Percentiles rank a stretch among this genome's conserved stretches.
phyloP scores from a whole-genome alignment of 2,329 filamentous ascomycete genomes.

The Periconia sp. region DNA sequence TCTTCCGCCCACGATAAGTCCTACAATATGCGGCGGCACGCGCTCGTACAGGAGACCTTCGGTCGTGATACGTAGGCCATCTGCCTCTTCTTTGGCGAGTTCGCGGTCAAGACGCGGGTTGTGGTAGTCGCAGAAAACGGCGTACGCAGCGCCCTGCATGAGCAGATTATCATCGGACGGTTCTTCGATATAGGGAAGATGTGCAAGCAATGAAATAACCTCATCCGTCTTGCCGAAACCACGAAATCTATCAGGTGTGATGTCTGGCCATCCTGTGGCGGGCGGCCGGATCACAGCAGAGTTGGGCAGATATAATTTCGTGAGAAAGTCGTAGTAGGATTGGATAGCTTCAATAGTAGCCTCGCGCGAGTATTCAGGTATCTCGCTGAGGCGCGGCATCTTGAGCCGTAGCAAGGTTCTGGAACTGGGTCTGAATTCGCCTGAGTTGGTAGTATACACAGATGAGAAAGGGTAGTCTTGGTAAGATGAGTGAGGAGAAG shows the following conservation, averaged over 20 bases:
- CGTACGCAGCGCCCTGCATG: constrained; percentile 4
- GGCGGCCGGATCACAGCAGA: constrained; percentile 9
- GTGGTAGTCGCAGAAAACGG: constrained; percentile 3
- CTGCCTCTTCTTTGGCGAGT: background rate
- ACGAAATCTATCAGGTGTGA: too few relatives aligned
- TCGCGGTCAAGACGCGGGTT: background rate
- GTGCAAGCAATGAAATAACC: constrained; percentile 13
- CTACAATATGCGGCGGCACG: constrained; percentile 11
- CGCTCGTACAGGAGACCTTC: background rate
- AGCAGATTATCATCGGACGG: background rate
- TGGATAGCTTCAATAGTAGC: constrained; percentile 8
- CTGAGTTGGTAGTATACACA: too few relatives aligned
- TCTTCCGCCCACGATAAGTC: constrained; percentile 2
- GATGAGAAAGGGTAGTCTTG: too few relatives aligned
- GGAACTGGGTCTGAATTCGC: too few relatives aligned
- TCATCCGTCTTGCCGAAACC: constrained; percentile 11
- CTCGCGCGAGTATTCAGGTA: constrained; percentile 14
- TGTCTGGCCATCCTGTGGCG: constrained; percentile 10
- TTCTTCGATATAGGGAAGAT: constrained; percentile 11
- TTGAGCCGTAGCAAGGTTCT: too few relatives aligned
- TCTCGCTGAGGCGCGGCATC: too few relatives aligned
- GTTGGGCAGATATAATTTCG: constrained; percentile 14
- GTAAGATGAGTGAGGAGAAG: too few relatives aligned
- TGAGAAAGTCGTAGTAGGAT: constrained; percentile 12
- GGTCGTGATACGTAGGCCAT: background rate